Conservation (phyloP, 139 green algal genomes). For the Chara braunii region DNA sequence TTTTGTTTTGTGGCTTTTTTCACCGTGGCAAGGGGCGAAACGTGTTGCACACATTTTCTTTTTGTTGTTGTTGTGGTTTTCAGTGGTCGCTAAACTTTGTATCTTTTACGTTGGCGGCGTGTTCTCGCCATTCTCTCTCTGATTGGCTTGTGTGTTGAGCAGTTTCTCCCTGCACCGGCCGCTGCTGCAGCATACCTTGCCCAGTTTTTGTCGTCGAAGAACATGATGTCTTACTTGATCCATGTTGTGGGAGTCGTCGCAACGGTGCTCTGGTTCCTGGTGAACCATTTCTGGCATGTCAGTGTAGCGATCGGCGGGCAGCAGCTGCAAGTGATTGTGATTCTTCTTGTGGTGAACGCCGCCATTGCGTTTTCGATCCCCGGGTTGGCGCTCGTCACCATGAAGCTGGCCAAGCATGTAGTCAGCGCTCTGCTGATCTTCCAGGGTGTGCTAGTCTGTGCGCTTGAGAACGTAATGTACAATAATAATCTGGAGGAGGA, state of each 20-base stretch:
- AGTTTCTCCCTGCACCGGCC: conserved; percentile 68
- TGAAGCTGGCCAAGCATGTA: conserved; percentile 62
- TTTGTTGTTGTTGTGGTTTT: too few species aligned
- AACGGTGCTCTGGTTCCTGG: conserved; percentile 57
- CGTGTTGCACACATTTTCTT: too few species aligned
- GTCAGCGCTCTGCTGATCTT: conserved; percentile 56
- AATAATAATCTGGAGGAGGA: conserved; percentile 43
- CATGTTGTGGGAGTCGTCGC: conserved; percentile 59
- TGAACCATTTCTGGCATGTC: conserved; percentile 82
- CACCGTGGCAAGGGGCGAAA: too few species aligned
- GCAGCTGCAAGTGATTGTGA: conserved; percentile 55
- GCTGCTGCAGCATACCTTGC: conserved; percentile 64
- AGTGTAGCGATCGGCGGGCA: conserved; percentile 57
- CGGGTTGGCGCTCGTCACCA: conserved; percentile 54
- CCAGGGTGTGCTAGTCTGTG: conserved; percentile 12
- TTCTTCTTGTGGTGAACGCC: too few species aligned
- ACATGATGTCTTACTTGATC: conserved; percentile 66
- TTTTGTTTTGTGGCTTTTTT: too few species aligned
- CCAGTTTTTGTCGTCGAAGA: conserved; percentile 67
- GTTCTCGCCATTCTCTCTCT: too few species aligned
- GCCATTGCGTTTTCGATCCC: too few species aligned
- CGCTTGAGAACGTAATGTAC: conserved; percentile 26
- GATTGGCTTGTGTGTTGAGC: too few species aligned
- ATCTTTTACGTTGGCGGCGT: too few species aligned
- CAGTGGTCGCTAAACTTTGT: too few species aligned